phyloP scores from a whole-genome alignment of 208 protist species.

The Leishmania arabica region DNA sequence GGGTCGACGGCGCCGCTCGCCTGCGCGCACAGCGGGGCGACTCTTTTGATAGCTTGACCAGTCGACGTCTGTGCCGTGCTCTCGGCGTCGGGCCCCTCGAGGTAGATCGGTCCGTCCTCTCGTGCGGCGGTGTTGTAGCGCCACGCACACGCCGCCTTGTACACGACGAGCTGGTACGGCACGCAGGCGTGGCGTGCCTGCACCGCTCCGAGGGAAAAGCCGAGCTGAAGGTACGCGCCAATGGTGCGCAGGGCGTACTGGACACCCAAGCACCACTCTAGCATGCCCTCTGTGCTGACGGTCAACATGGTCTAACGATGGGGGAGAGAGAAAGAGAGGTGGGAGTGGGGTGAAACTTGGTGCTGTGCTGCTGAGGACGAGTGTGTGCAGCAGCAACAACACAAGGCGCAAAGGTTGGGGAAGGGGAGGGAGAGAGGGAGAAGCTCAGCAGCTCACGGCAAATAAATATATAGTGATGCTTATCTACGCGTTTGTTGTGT shows the following conservation, averaged over 20 bases:
- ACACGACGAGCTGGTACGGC: conserved; percentile 18
- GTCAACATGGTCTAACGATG: conserved; percentile 29
- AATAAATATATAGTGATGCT: too few species aligned
- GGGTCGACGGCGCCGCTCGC: conserved; percentile 7
- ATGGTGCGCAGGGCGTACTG: conserved; percentile 54
- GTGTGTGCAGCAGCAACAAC: background rate
- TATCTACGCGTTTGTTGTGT: too few species aligned
- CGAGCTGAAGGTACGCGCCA: conserved; percentile 48
- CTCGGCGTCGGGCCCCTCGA: background rate
- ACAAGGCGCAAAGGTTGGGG: background rate
- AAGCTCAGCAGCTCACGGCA: too few species aligned
- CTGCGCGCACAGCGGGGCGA: background rate
- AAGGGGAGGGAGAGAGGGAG: too few species aligned
- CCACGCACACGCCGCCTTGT: conserved; percentile 16
- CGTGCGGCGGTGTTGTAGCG: conserved; percentile 6
- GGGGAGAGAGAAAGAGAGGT: background rate
- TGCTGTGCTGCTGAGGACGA: background rate
- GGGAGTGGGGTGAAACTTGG: background rate
- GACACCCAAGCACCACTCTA: conserved; percentile 39
- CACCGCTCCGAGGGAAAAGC: conserved; percentile 43
- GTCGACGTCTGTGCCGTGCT: background rate
- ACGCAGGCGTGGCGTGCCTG: conserved; percentile 34
- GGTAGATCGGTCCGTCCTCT: conserved; percentile 6
- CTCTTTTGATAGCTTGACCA: background rate
- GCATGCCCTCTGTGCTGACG: conserved; percentile 45